Percentiles rank a stretch among this genome's conserved stretches.
phyloP scores from a whole-genome alignment of 768 basidiomycete species.

The Daedaleopsis nitida region DNA sequence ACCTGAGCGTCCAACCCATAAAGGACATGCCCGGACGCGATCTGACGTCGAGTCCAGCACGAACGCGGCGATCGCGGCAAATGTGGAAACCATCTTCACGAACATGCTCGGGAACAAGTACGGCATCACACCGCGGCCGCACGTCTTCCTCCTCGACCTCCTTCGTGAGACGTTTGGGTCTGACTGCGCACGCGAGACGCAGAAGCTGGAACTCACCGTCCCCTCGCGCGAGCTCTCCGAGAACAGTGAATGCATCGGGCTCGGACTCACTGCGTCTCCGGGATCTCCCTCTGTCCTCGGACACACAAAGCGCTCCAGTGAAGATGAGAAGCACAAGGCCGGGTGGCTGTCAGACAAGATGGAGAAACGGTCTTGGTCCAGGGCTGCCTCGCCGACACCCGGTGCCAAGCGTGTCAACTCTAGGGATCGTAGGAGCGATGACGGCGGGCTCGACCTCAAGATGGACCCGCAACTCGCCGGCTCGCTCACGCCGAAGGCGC shows the following conservation, averaged over 20 bases:
- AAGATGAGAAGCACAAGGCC: slow-evolving; percentile 36
- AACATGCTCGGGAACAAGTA: slow-evolving; percentile 58
- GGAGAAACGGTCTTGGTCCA: slow-evolving; percentile 26
- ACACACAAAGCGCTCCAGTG: slow-evolving; percentile 16
- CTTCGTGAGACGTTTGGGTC: slow-evolving; percentile 55
- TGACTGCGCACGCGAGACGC: slow-evolving; percentile 43
- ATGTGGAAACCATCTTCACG: slow-evolving; percentile 60
- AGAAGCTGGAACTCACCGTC: slow-evolving; percentile 56
- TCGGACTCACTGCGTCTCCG: neutral
- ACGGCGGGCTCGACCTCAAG: slow-evolving; percentile 1
- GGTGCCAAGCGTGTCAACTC: slow-evolving; percentile 22
- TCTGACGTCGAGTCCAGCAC: slow-evolving; percentile 42
- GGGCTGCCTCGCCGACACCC: slow-evolving; percentile 19
- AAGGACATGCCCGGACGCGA: slow-evolving; percentile 10
- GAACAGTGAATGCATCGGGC: slow-evolving; percentile 14
- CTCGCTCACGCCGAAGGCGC: slow-evolving; percentile 19
- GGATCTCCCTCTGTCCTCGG: neutral
- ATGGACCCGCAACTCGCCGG: slow-evolving; percentile 3
- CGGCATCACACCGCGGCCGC: slow-evolving; percentile 53
- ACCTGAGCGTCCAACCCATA: neutral
- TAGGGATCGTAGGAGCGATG: slow-evolving; percentile 25
- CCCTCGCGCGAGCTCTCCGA: slow-evolving; percentile 45
- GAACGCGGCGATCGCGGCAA: slow-evolving; percentile 41
- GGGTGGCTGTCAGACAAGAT: slow-evolving; percentile 33
- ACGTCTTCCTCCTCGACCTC: slow-evolving; percentile 47